Evolutionary conservation across 2,329 filamentous ascomycete genomes (phyloP).

Genomic region (Trichoderma sp.): DNA sequence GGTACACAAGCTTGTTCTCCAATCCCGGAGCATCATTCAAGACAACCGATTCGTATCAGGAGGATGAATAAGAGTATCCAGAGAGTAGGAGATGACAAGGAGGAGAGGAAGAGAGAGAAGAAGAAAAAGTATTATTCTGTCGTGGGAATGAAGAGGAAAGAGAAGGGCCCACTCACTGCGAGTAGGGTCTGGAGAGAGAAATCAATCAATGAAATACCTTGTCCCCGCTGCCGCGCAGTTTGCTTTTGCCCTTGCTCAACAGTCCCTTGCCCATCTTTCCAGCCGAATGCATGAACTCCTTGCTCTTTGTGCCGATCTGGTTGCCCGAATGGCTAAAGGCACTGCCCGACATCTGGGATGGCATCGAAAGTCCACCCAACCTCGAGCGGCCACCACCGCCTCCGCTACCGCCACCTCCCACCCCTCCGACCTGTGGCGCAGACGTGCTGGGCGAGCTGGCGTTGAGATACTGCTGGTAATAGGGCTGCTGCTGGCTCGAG

Average conservation of each 20-base stretch:
- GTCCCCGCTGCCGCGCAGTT: constrained; percentile 72
- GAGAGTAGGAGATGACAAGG: constrained; percentile 29
- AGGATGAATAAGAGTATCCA: constrained; percentile 18
- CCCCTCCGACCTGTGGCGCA: constrained; percentile 36
- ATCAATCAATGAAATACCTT: constrained; percentile 79
- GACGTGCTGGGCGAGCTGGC: constrained; percentile 41
- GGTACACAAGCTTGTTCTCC: constrained; percentile 31
- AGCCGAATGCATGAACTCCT: constrained; percentile 83
- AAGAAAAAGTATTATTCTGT: constrained; percentile 33
- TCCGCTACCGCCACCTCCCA: neutral
- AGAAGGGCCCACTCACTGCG: constrained; percentile 32
- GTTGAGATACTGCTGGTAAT: constrained; percentile 60
- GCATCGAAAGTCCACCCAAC: constrained; percentile 41
- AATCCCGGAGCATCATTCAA: constrained; percentile 35
- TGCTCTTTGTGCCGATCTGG: constrained; percentile 79
- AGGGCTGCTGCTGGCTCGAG: constrained; percentile 48
- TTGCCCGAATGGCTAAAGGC: constrained; percentile 58
- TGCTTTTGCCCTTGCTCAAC: constrained; percentile 87
- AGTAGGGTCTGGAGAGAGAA: constrained; percentile 37
- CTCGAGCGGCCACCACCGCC: constrained; percentile 39
- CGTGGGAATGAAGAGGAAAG: constrained; percentile 34
- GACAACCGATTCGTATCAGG: constrained; percentile 19
- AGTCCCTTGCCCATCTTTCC: constrained; percentile 89
- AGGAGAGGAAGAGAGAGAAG: constrained; percentile 22
- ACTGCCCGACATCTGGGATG: constrained; percentile 47